A percentile compares a stretch with the other conserved stretches of the same genome.
These are phyloP conservation scores for Mercurialis annua DNA, from an alignment of 345 rosid species.

Conservation along the genomic window DNA sequence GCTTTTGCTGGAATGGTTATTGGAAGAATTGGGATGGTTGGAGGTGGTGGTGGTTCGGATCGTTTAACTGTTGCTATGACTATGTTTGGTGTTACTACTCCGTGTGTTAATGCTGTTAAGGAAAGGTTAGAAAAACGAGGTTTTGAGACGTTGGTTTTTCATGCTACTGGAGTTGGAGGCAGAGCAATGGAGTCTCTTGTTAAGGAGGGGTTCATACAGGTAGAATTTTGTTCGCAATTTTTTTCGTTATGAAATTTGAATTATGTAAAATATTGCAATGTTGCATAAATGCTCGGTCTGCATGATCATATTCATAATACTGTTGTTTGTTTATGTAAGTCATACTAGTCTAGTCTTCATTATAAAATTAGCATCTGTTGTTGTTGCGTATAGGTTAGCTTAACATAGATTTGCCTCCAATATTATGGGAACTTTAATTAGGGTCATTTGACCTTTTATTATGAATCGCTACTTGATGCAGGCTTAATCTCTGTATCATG, in stretches of 20 bases:
- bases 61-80: conserved; percentile 72
- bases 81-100: conserved; percentile 95
- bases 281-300: background rate
- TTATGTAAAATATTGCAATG: background rate
- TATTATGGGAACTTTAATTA: background rate
- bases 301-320: no score
- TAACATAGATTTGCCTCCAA: background rate
- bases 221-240: conserved; percentile 20
- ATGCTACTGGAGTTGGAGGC: conserved; percentile 96
- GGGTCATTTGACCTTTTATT: no score
- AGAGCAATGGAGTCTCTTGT: conserved; percentile 91
- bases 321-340: no score
- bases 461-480: background rate
- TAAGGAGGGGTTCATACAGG: conserved; percentile 79
- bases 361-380: background rate
- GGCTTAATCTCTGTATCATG: background rate
- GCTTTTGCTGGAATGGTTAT: conserved; percentile 91
- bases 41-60: conserved; percentile 8
- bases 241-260: background rate
- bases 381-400: background rate
- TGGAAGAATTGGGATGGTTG: conserved; percentile 41
- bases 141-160: conserved; percentile 83
- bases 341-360: no score
- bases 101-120: conserved; percentile 67
- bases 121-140: conserved; percentile 61